Evolutionary conservation across 768 basidiomycete genomes (phyloP), one percentile per base, ranked within the genome.

Genomic region (Chlorophyllum brunneum): DNA sequence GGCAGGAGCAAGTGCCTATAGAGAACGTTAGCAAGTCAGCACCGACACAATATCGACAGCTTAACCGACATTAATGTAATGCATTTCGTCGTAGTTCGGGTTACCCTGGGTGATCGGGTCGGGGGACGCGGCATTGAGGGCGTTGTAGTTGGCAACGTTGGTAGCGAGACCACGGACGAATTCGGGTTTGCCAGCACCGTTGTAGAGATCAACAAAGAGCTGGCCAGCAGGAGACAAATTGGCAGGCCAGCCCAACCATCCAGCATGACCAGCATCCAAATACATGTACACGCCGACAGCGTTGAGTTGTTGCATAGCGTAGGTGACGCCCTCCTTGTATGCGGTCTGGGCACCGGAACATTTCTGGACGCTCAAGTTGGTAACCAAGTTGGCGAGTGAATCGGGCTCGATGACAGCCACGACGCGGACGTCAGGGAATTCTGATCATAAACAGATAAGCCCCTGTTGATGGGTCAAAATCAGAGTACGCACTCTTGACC

Each of bases 221-320:
- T 74, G 67, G 27, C 81, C 82, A 44, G 82, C 81, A 48, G 82
- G 82, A 22, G 60, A 48, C 64, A 83, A 65, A 70, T 84, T 84
- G 37, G 82, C 81, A 55, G 81, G 70, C 83, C 83, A 85, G 37
- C 83, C 83, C 54, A 84, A 74, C 83, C 82, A 84, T 48, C 82
- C 81, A 54, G 79, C 80, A 57, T 81, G 79, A 29, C 80, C 80
- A 59, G 81, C 81, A 64, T 83, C 82, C 58, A 83, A 70, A 67
- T 83, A 83, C 67, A 72, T 70, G 74, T 76, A 80, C 45, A 84
- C 79, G 50, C 80, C 79, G 47, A 79, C 75, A 38, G 70, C 56
- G 60, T 75, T 73, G 57, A 83, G 73, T 61, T 79, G 75, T 62
- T 80, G 70, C 41, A 83, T 73, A 27, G 82, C 81, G 58, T 82